phyloP scores from a whole-genome alignment of 2,329 filamentous ascomycete species.

The Chalara sp. region DNA sequence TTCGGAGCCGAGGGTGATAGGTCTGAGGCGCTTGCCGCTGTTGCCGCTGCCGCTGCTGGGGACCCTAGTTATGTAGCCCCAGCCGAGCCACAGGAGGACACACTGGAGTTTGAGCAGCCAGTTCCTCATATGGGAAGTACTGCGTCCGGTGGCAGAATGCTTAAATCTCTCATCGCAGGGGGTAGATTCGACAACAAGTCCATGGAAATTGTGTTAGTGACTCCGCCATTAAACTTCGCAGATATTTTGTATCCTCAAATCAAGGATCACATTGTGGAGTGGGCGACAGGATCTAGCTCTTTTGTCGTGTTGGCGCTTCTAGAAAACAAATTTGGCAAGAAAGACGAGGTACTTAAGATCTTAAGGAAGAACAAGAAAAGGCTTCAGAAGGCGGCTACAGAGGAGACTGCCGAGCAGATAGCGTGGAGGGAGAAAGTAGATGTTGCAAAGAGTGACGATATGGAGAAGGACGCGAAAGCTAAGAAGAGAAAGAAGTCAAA shows the following conservation, averaged over 20 bases:
- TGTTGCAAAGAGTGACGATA: conserved; percentile 34
- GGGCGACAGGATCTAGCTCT: conserved; percentile 80
- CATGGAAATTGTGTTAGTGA: conserved; percentile 63
- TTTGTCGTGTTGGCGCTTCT: conserved; percentile 80
- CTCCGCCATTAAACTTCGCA: conserved; percentile 75
- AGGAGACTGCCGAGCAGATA: conserved; percentile 49
- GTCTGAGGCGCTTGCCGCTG: conserved; percentile 61
- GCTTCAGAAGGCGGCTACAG: conserved; percentile 60
- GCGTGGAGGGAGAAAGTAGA: conserved; percentile 37
- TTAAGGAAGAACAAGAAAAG: conserved; percentile 68
- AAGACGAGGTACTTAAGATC: conserved; percentile 58
- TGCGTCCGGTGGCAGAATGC: conserved; percentile 67
- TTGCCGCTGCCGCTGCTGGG: conserved; percentile 56
- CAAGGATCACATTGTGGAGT: conserved; percentile 64
- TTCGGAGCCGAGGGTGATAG: conserved; percentile 73
- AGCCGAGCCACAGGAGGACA: conserved; percentile 18
- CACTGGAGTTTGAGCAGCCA: conserved; percentile 12
- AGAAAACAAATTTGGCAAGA: conserved; percentile 65
- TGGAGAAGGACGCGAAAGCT: conserved; percentile 30
- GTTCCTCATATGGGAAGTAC: conserved; percentile 51
- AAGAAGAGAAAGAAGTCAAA: conserved; percentile 39
- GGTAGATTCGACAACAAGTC: conserved; percentile 74
- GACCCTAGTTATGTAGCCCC: conserved; percentile 35
- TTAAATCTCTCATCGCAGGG: conserved; percentile 86
- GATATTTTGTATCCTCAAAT: conserved; percentile 77